Base-by-base conservation (phyloP, 768 basidiomycete species). In the Russula virescens region DNA sequence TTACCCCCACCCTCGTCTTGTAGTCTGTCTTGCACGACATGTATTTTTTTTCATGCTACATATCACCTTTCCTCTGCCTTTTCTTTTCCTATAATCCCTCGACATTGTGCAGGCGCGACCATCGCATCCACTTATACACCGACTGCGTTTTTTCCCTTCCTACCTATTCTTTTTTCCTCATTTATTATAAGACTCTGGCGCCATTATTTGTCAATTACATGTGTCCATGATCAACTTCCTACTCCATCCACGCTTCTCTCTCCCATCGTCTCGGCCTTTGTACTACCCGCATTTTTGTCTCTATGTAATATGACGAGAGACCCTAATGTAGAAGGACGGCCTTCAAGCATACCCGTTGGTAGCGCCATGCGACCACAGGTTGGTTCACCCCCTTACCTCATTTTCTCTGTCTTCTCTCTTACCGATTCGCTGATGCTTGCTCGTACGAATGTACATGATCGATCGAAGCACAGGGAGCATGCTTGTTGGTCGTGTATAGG, bases 291-390 rank as follows among this genome's bases (percentile, higher is more conserved):
- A 54, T 11, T 8, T 35, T 3, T 45, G 51, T 35, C 25, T 28
- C 16, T 23, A n/a, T 53, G 51, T 46, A 60, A 60, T 60, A 60
- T 53, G 51, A 60, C 43, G 43, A 46, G 28, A 52, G 25, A 21
- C 58, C 10, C 18, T 35, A 42, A 46, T 40, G n/a, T 53, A 45
- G 28, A 51, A 31, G n/a, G 19, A 18, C n/a, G n/a, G n/a, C n/a
- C n/a, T n/a, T n/a, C n/a, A n/a, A n/a, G n/a, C n/a, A n/a, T n/a
- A n/a, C n/a, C n/a, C n/a, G n/a, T n/a, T n/a, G n/a, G n/a, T n/a
- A 11, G 18, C 42, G 8, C 14, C 42, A 19, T 8, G 42, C 42
- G 42, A 3, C 13, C 18, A 13, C 14, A 43, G 42, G 42, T 18
- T 19, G n/a, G n/a, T n/a, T n/a, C n/a, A n/a, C 18, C 42, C 7